phyloP scores from a whole-genome alignment of 2,329 filamentous ascomycete species.

The Nigrospora oryzae region DNA sequence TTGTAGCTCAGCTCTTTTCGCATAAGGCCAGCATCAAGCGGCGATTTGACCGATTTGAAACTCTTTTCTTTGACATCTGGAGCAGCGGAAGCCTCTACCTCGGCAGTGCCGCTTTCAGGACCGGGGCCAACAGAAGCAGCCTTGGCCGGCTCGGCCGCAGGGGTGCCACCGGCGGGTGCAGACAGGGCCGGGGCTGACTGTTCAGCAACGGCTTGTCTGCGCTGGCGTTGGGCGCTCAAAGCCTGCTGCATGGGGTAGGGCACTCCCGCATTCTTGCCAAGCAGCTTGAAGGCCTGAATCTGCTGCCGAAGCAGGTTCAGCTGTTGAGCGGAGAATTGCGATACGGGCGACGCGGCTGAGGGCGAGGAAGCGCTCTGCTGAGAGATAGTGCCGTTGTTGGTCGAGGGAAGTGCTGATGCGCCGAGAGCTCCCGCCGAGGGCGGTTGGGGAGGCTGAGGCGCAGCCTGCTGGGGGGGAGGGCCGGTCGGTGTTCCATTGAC shows the following conservation, averaged over 20 bases:
- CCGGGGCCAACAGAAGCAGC: slow-evolving; percentile 24
- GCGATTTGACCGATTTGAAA: slow-evolving; percentile 70
- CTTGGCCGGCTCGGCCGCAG: slow-evolving; percentile 21
- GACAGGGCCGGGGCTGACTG: slow-evolving; percentile 31
- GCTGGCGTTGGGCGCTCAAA: slow-evolving; percentile 67
- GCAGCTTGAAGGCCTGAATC: slow-evolving; percentile 82
- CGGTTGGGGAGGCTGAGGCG: slow-evolving; percentile 24
- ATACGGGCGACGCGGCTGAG: slow-evolving; percentile 19
- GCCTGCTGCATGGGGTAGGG: slow-evolving; percentile 72
- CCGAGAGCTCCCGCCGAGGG: slow-evolving; percentile 24
- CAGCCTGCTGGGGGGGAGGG: slow-evolving; percentile 26
- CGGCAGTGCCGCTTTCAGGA: slow-evolving; percentile 12
- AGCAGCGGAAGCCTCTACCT: slow-evolving; percentile 20
- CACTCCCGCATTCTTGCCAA: slow-evolving; percentile 80
- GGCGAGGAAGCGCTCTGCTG: slow-evolving; percentile 23
- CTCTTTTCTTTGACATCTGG: slow-evolving; percentile 32
- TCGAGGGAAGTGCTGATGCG: slow-evolving; percentile 28
- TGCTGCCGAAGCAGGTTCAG: slow-evolving; percentile 72
- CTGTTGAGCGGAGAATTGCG: slow-evolving; percentile 70
- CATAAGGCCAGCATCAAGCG: slow-evolving; percentile 50
- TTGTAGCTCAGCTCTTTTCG: slow-evolving; percentile 63
- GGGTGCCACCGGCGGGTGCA: slow-evolving; percentile 27
- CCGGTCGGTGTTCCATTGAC: slow-evolving; percentile 39
- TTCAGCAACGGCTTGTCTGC: slow-evolving; percentile 49
- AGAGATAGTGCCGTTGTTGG: slow-evolving; percentile 15